Conservation (phyloP, 73 alveolate species). For the Tetrahymena elliotti region DNA sequence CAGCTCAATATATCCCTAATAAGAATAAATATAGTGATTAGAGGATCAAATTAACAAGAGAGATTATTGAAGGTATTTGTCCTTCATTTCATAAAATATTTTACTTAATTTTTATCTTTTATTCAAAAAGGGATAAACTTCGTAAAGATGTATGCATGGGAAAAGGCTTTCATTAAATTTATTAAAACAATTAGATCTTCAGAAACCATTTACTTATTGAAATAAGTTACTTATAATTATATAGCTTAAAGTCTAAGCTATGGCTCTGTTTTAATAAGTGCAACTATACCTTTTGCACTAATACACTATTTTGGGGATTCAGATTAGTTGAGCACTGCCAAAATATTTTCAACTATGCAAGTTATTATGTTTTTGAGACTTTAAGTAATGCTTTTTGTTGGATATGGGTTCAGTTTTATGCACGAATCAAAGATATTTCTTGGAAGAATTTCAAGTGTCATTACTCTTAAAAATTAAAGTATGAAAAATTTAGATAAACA, state of each 20-base stretch:
- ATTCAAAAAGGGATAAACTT: conserved; percentile 1
- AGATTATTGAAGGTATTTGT: not conserved
- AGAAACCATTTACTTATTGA: not conserved
- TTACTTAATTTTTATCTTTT: not conserved
- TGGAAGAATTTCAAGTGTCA: not conserved
- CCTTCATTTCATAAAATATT: not conserved
- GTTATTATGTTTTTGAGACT: not conserved
- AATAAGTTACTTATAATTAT: not conserved
- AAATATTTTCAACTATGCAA: not conserved
- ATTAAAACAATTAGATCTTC: not conserved
- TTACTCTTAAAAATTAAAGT: not conserved
- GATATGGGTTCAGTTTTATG: not conserved
- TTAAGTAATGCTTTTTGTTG: not conserved
- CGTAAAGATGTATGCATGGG: conserved; percentile 35
- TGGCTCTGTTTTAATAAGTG: not conserved
- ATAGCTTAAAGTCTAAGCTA: not conserved
- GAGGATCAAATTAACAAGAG: not conserved
- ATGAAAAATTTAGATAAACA: not conserved
- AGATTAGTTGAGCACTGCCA: not conserved
- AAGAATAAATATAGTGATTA: not conserved
- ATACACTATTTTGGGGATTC: not conserved
- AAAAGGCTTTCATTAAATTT: not conserved
- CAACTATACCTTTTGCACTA: not conserved
- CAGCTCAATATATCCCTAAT: not conserved
- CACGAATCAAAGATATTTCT: not conserved